Conservation (phyloP, 169 alveolate species). For the Eimeria mitis region DNA sequence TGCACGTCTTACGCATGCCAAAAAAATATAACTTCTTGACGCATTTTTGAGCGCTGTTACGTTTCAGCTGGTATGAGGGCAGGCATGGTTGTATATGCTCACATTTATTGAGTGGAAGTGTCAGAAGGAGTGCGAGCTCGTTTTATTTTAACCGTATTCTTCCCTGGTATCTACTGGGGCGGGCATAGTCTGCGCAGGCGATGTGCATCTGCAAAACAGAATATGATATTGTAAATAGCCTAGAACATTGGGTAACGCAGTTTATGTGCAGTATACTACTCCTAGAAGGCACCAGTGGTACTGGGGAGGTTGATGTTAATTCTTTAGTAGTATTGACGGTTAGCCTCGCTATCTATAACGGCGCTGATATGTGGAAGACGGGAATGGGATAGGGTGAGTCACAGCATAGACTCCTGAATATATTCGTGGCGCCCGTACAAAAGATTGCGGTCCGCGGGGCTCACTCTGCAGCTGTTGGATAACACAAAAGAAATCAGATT, state of each 20-base stretch:
- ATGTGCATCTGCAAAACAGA: neutral
- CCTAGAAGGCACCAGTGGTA: neutral
- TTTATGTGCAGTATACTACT: neutral
- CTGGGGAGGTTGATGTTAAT: neutral
- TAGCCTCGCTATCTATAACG: neutral
- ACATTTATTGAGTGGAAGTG: neutral
- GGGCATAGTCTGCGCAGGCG: neutral
- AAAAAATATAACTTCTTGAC: neutral
- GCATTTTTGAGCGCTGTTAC: neutral
- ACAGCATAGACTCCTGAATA: no score
- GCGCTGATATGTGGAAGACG: neutral
- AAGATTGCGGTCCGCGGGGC: neutral
- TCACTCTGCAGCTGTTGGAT: neutral
- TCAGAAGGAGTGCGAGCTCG: neutral
- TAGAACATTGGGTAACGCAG: neutral
- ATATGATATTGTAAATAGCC: neutral
- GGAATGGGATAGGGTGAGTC: neutral
- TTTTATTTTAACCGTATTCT: no score
- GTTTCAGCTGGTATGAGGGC: neutral
- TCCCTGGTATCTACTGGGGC: neutral
- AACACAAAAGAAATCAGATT: neutral
- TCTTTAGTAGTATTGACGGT: neutral
- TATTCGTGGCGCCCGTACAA: neutral
- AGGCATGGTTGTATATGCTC: neutral
- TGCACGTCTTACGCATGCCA: neutral